Evolutionary conservation across 2,329 filamentous ascomycete species (phyloP).

Genomic region (Aspergillus ruber): DNA sequence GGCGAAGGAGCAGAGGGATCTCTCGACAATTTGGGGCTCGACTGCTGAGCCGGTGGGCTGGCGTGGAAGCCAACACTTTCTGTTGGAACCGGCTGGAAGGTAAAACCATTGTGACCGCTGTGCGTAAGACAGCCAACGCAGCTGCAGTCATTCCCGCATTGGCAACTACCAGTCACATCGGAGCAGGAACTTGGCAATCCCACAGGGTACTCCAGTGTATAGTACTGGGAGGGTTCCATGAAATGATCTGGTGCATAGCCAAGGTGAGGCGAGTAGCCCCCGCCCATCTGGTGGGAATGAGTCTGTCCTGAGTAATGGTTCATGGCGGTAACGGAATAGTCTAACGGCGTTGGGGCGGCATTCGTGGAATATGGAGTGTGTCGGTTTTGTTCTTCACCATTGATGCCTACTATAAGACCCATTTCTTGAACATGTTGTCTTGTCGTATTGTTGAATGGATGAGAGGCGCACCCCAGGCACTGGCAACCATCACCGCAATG

Average conservation of each 20-base stretch:
- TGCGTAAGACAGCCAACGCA: conserved; percentile 51
- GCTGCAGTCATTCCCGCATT: conserved; percentile 47
- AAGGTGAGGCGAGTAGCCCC: conserved; percentile 19
- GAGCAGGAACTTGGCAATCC: conserved; percentile 37
- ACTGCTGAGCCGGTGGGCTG: not conserved
- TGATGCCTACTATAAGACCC: conserved; percentile 35
- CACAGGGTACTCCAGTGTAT: conserved; percentile 37
- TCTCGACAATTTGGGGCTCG: conserved; percentile 6
- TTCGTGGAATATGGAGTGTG: conserved; percentile 13
- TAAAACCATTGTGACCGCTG: conserved; percentile 43
- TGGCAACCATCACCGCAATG: conserved; percentile 41
- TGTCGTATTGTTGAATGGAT: conserved; percentile 43
- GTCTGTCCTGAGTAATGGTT: conserved; percentile 16
- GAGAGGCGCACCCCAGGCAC: conserved; percentile 41
- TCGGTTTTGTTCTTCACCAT: conserved; percentile 20
- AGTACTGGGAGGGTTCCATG: conserved; percentile 39
- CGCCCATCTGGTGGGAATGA: conserved; percentile 12
- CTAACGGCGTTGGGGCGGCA: conserved; percentile 8
- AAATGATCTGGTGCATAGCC: conserved; percentile 20
- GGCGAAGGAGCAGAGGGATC: conserved; percentile 15
- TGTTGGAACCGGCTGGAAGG: conserved; percentile 19
- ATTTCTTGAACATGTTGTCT: conserved; percentile 41
- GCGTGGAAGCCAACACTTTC: not conserved
- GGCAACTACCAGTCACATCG: conserved; percentile 45
- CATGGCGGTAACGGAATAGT: conserved; percentile 16